A percentile compares a stretch with the other conserved stretches of the same genome.
These are phyloP conservation scores for Haplosporangium sp. DNA, from an alignment of 371 early-diverging fungal genomes.

Conservation along the genomic window DNA sequence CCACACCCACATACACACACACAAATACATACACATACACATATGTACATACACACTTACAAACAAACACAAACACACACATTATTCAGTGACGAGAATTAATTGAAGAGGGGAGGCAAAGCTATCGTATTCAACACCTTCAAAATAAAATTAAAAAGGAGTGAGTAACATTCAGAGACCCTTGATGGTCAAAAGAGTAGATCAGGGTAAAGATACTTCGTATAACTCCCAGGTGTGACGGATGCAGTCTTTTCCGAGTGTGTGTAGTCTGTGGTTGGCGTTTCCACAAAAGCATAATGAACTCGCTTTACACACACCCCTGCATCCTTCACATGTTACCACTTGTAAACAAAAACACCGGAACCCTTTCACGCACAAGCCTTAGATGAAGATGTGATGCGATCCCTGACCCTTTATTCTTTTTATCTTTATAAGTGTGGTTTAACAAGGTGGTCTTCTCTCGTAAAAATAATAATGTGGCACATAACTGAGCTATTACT, in stretches of 20 bases:
- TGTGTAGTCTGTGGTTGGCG: neutral
- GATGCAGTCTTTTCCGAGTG: too few relatives aligned
- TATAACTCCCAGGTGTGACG: neutral
- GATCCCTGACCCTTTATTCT: neutral
- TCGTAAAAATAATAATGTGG: neutral
- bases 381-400: neutral
- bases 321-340: neutral
- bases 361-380: neutral
- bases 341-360: neutral
- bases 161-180: neutral
- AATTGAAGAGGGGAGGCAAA: slow-evolving; percentile 1
- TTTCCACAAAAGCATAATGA: neutral
- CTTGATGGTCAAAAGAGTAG: neutral
- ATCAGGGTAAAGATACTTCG: neutral
- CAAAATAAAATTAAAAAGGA: slow-evolving; percentile 8
- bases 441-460: slow-evolving; percentile 1
- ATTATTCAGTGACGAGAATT: neutral
- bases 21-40: slow-evolving; percentile 3
- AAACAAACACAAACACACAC: slow-evolving; percentile 3
- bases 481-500: neutral
- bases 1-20: neutral
- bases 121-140: slow-evolving; percentile 1
- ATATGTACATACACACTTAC: slow-evolving; percentile 5
- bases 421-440: slow-evolving; percentile 2
- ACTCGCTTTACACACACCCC: slow-evolving; percentile 1